phyloP scores from a whole-genome alignment of 345 rosid species.

The Kandelia obovata region DNA sequence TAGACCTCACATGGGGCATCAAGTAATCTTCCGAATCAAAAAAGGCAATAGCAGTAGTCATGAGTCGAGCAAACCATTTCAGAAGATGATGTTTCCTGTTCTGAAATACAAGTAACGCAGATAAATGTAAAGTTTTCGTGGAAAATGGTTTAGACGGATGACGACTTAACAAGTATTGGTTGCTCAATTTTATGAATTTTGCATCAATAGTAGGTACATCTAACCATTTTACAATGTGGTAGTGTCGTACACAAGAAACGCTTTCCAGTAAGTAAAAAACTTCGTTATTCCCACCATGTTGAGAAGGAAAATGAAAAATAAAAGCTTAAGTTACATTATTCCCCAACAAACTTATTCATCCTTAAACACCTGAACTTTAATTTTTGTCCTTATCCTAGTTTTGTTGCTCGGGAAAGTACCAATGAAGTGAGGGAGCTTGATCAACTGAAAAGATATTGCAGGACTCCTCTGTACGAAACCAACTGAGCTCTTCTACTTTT shows the following conservation, averaged over 20 bases:
- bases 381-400: neutral
- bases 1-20: no score
- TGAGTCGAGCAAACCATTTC: no score
- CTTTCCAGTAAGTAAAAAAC: neutral
- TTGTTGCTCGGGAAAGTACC: constrained; percentile 41
- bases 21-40: no score
- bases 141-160: no score
- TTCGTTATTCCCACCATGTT: neutral
- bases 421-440: constrained; percentile 57
- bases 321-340: constrained; percentile 12
- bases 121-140: no score
- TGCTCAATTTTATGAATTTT: no score
- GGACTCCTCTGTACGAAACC: constrained; percentile 38
- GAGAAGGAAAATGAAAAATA: neutral
- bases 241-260: neutral
- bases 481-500: constrained; percentile 42
- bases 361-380: neutral
- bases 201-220: no score
- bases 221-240: no score
- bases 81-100: no score
- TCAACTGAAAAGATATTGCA: constrained; percentile 60
- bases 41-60: no score
- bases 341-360: constrained; percentile 8
- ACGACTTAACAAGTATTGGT: no score
- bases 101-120: no score